A percentile compares a stretch with the other conserved stretches of the same genome.
phyloP scores from a whole-genome alignment of 176 grass and related monocot species.

The Thinopyrum elongatum region DNA sequence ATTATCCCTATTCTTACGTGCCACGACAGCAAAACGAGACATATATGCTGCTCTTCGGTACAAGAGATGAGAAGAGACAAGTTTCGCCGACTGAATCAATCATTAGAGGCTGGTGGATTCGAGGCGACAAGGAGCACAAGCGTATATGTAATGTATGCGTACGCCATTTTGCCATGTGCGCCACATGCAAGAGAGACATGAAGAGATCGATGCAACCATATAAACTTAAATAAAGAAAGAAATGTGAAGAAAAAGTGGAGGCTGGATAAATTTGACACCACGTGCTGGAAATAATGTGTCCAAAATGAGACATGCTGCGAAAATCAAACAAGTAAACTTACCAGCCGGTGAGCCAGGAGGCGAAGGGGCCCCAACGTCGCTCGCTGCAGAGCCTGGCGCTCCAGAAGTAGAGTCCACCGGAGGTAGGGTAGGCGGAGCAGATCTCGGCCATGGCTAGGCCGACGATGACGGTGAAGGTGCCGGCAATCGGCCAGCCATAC shows the following conservation, averaged over 20 bases:
- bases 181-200: too few species aligned
- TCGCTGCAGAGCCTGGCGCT: slow-evolving; percentile 64
- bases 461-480: slow-evolving; percentile 58
- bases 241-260: too few species aligned
- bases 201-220: too few species aligned
- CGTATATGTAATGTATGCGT: background rate
- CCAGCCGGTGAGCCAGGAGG: slow-evolving; percentile 84
- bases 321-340: slow-evolving; percentile 9
- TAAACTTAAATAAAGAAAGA: too few species aligned
- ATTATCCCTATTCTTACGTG: too few species aligned
- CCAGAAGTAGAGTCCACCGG: slow-evolving; percentile 87
- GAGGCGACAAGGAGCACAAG: background rate
- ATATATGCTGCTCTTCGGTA: background rate
- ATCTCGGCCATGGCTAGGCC: slow-evolving; percentile 92
- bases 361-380: slow-evolving; percentile 58
- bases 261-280: too few species aligned
- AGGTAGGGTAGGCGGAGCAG: slow-evolving; percentile 87
- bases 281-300: too few species aligned
- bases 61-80: background rate
- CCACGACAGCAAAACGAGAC: background rate
- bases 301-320: too few species aligned
- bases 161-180: too few species aligned
- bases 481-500: slow-evolving; percentile 76
- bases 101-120: too few species aligned
- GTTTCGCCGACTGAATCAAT: background rate